Evolutionary conservation across 306 rosid genomes (phyloP).

Genomic region (Morella rubra): DNA sequence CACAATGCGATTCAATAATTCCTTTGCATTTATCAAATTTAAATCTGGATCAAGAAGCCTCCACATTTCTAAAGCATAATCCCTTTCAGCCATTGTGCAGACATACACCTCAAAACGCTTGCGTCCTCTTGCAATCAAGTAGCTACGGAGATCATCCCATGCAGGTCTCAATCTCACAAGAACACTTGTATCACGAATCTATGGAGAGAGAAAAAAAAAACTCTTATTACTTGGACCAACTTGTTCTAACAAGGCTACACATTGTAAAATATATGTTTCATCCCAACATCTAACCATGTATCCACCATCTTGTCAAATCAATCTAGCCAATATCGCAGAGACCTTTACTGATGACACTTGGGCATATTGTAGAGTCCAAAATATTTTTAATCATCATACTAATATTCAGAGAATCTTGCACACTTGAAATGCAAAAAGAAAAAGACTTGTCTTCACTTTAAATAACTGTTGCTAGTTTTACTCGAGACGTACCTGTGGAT

Average conservation of each 20-base stretch:
- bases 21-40: conserved; percentile 86
- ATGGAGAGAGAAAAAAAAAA: conserved; percentile 22
- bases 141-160: conserved; percentile 98
- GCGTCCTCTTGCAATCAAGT: conserved; percentile 97
- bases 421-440: neutral
- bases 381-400: conserved; percentile 7
- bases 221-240: conserved; percentile 24
- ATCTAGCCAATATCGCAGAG: conserved; percentile 10
- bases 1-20: conserved; percentile 82
- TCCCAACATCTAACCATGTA: conserved; percentile 1
- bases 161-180: conserved; percentile 99
- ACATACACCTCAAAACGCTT: conserved; percentile 99
- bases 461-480: conserved; percentile 17
- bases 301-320: conserved; percentile 18
- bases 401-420: too few species aligned
- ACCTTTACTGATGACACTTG: neutral
- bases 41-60: conserved; percentile 99
- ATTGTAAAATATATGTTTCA: conserved; percentile 8
- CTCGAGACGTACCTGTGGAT: conserved; percentile 71
- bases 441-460: neutral
- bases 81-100: conserved; percentile 99
- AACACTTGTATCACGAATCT: conserved; percentile 99
- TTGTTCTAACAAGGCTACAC: conserved; percentile 11
- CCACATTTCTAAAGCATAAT: conserved; percentile 99
- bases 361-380: neutral